Evolutionary conservation across 441 rosid genomes (phyloP), one percentile per base, ranked within the genome.

Genomic region (Pelargonium citronellum): DNA sequence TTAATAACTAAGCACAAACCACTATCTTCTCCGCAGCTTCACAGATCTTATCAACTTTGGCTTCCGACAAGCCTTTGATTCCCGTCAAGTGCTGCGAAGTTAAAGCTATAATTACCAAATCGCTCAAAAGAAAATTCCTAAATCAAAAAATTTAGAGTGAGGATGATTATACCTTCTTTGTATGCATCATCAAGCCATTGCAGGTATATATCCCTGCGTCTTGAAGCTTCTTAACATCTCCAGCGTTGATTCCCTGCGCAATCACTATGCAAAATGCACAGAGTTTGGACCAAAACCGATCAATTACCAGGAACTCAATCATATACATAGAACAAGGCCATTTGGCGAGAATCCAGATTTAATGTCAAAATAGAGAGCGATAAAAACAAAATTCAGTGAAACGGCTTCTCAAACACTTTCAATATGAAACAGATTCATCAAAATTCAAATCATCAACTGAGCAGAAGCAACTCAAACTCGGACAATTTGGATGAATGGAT

Each of bases 1-100:
- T 15, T 4, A 49, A 71, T 46, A 39, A 79, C 93, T 67, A 17
- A 51, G 47, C 15, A 47, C 75, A 11, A 60, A 95, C 97, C 91
- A 95, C 97, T 81, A 90, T 77, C 75, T 92, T 92, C 82, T 95
- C 98, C 24, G 96, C 96, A 55, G 98, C 96, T 89, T 92, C 97
- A 60, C 97, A 95, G 73, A 95, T 95, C 80, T 92, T 92, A 19
- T 92, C 99, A 73, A 89, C 99, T 83, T 95, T 92, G 65, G 96
- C 97, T 82, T 89, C 92, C 2, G 98, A 90, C 80, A 95, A 83
- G 70, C 99, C 97, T 86, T 87, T 90, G 83, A 92, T 88, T 46
- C 97, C 96, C n/a, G 96, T 92, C 82, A 95, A 83, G 76, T 86
- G 73, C 98, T 90, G 85, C 71, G 65, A 63, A 76, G 75, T 68